A percentile compares a stretch with the other conserved stretches of the same genome.
phyloP scores from a whole-genome alignment of 192 early-diverging fungal species.

The Linnemannia exigua region DNA sequence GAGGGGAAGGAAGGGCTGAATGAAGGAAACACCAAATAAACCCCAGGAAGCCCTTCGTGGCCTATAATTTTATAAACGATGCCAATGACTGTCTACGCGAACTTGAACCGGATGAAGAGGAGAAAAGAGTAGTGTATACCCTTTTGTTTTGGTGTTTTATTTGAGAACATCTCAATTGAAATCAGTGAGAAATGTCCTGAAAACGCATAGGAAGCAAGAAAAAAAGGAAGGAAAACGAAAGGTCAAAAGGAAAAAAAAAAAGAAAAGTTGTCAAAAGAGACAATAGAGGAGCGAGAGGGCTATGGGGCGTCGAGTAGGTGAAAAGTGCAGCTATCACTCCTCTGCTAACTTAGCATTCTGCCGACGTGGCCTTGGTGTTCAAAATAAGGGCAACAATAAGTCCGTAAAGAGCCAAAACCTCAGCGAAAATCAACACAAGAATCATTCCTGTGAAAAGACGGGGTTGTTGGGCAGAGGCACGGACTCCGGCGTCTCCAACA shows the following conservation, averaged over 20 bases:
- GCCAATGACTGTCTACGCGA: too few species aligned
- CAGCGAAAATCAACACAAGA: slow-evolving; percentile 91
- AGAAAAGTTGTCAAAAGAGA: too few species aligned
- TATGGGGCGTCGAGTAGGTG: too few species aligned
- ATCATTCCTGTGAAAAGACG: slow-evolving; percentile 89
- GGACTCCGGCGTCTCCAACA: slow-evolving; percentile 90
- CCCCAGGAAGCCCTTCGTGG: too few species aligned
- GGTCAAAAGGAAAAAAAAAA: background rate
- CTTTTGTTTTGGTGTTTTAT: background rate
- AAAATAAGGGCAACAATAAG: slow-evolving; percentile 89
- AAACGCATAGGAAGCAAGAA: background rate
- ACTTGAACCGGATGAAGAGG: background rate
- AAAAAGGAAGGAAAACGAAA: background rate
- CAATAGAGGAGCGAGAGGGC: too few species aligned
- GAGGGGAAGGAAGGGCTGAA: background rate
- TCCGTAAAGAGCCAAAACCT: slow-evolving; percentile 90
- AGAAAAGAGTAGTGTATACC: background rate
- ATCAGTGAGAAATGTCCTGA: background rate
- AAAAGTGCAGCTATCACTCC: too few species aligned
- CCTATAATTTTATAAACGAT: too few species aligned
- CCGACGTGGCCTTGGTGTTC: slow-evolving; percentile 79
- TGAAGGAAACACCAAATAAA: background rate
- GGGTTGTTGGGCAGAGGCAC: slow-evolving; percentile 85
- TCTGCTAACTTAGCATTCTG: slow-evolving; percentile 34
- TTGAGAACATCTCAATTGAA: background rate